Evolutionary conservation across 75 land plant species (phyloP), one percentile per base, ranked within the genome.

Genomic region (Selaginella tamariscina): DNA sequence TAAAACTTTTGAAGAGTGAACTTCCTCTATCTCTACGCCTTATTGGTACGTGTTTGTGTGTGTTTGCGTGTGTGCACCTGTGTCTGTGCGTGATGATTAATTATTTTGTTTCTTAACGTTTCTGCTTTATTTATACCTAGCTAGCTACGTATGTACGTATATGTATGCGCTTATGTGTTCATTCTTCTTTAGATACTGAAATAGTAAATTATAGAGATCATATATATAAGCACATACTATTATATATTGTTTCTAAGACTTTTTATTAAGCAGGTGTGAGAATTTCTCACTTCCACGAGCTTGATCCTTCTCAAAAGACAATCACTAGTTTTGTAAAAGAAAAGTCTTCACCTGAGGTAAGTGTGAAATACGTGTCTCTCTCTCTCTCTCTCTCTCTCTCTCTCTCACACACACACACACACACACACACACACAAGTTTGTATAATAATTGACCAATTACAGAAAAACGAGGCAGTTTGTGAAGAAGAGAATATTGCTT

Each of bases 251-350:
- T 39, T 39, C 49, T 5, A 39, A 39, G 11, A 39, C 49, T 15
- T n/a, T n/a, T n/a, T n/a, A n/a, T n/a, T n/a, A n/a, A n/a, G 56
- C 79, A 89, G 95, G 95, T 23, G 66, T 89, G 54, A 86, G 95
- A 2, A 73, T 89, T 70, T 86, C 95, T 27, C 87, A 86, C 20
- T 87, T 89, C 59, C 71, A 68, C 27, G 91, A 83, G 68, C 11
- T 67, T 55, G 87, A 84, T 68, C 82, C 80, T 0, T 71, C 75
- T 1, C 95, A 89, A 56, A 87, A 70, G 67, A 84, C 83, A 32
- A 63, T 89, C 24, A 64, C 74, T 1, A 64, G 67, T 33, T 86
- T 74, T 62, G 1, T 86, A 15, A 39, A 39, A 39, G 49, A 39
- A 5, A 39, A 5, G 11, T 39, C 49, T 39, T 5, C 5, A 5